These are phyloP conservation scores for Oehlia diaphana DNA, from an alignment of 192 early-diverging fungal species.

Conservation along the genomic window DNA sequence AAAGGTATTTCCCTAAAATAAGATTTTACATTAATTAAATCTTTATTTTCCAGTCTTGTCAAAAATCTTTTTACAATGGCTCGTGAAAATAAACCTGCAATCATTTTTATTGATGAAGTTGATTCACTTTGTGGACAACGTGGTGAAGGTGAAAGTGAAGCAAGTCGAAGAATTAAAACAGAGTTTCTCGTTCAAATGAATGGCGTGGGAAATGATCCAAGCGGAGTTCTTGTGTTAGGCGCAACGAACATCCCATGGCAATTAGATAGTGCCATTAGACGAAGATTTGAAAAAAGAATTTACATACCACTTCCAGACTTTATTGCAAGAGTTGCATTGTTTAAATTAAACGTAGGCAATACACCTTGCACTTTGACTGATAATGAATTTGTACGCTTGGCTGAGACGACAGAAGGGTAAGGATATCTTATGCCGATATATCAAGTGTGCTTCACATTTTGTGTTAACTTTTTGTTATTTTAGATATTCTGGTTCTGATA, in stretches of 20 bases:
- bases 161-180: conserved; percentile 93
- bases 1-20: too few species aligned
- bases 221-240: conserved; percentile 91
- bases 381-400: conserved; percentile 75
- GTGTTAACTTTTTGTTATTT: background rate
- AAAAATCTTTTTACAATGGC: conserved; percentile 95
- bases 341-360: conserved; percentile 88
- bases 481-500: conserved; percentile 94
- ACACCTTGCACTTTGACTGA: conserved; percentile 80
- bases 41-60: conserved; percentile 61
- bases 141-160: conserved; percentile 98
- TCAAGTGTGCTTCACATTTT: background rate
- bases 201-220: conserved; percentile 94
- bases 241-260: conserved; percentile 99
- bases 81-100: conserved; percentile 88
- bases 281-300: conserved; percentile 97
- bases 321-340: conserved; percentile 86
- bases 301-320: conserved; percentile 96
- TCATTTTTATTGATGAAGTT: conserved; percentile 99
- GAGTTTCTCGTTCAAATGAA: conserved; percentile 99
- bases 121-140: conserved; percentile 94
- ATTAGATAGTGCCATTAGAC: conserved; percentile 88
- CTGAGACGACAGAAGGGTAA: conserved; percentile 81
- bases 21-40: background rate
- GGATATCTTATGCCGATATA: background rate